Base-by-base conservation (phyloP, 768 basidiomycete genomes). In the Porpolomopsis calyptriformis region DNA sequence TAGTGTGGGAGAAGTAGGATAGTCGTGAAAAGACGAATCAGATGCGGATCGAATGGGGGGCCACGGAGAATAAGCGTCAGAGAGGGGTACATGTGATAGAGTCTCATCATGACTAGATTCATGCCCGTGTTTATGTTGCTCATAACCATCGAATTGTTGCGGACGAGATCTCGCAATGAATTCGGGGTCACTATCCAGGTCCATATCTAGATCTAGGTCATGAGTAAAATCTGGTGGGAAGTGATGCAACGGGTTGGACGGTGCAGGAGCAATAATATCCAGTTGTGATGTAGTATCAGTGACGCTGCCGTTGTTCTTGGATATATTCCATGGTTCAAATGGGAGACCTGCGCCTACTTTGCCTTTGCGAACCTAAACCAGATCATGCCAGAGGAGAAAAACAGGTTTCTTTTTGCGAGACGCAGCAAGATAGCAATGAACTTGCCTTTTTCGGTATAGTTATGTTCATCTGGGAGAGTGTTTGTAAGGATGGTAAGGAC, bases 271-370 rank as follows among this genome's bases (percentile, higher is more conserved):
- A 34, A 25, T 40, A 35, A 8, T 34, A 31, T 36, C 50, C 31
- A 16, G 10, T 10, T 35, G 7, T 42, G 39, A 38, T 29, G 53
- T 51, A 29, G 48, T 46, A n/a, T 52, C 52, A 20, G 18, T 24
- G 35, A 46, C 35, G 35, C 51, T 51, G 29, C 47, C 51, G 43
- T 53, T 50, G 16, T 52, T 49, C 19, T 44, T 39, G 23, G 60
- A 56, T n/a, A 60, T 61, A 49, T 75, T 69, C 76, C 76, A 77
- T 36, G 76, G 76, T 54, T 77, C 76, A 48, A 66, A 69, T 0
- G 76, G 76, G 6, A 77, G 62, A 0, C 64, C 55, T 1, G 74
- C 76, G 34, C 76, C 76, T 4, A 76, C 74, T 23, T 61, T 64
- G 24, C 76, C 76, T 57, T 70, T 72, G 12, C 73, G 69, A 39